These are phyloP conservation scores for Suhomyces pyralidae DNA, from an alignment of 805 yeast species.

Conservation along the genomic window DNA sequence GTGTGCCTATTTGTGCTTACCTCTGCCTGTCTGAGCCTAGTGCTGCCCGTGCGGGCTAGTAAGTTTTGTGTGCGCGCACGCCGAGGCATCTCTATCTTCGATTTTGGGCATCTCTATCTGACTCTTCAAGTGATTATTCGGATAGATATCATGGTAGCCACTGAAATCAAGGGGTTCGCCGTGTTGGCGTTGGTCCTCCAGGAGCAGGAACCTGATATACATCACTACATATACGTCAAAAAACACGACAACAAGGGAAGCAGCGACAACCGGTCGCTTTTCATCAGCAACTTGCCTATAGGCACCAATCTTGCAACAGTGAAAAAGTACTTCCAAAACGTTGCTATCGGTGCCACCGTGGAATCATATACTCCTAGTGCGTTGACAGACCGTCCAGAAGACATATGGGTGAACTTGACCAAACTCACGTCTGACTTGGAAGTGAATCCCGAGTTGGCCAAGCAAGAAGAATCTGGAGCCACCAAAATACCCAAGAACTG, in stretches of 20 bases:
- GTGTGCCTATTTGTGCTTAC: not conserved
- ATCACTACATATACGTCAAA: slow-evolving; percentile 63
- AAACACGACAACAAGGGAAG: slow-evolving; percentile 51
- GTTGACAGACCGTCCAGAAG: slow-evolving; percentile 42
- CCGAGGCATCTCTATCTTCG: not conserved
- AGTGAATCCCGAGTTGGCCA: slow-evolving; percentile 20
- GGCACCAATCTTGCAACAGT: slow-evolving; percentile 51
- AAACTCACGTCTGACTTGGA: slow-evolving; percentile 57
- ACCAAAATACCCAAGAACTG: slow-evolving; percentile 67
- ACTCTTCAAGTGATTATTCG: not conserved
- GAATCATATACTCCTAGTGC: slow-evolving; percentile 41
- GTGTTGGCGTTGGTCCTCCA: slow-evolving; percentile 50
- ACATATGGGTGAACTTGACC: slow-evolving; percentile 47
- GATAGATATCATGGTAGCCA: not conserved
- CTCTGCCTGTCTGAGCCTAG: not conserved
- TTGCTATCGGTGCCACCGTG: slow-evolving; percentile 64
- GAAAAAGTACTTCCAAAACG: slow-evolving; percentile 53
- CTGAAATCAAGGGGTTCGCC: slow-evolving; percentile 57
- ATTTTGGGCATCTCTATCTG: not conserved
- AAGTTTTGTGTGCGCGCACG: not conserved
- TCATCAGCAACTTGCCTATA: slow-evolving; percentile 73
- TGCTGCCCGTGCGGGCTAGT: not conserved
- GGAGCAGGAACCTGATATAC: slow-evolving; percentile 17
- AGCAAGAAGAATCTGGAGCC: slow-evolving; percentile 23
- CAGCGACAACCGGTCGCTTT: slow-evolving; percentile 49